These are phyloP conservation scores for Coniophora puteana DNA, from an alignment of 1,284 basidiomycete genomes.

Conservation along the genomic window DNA sequence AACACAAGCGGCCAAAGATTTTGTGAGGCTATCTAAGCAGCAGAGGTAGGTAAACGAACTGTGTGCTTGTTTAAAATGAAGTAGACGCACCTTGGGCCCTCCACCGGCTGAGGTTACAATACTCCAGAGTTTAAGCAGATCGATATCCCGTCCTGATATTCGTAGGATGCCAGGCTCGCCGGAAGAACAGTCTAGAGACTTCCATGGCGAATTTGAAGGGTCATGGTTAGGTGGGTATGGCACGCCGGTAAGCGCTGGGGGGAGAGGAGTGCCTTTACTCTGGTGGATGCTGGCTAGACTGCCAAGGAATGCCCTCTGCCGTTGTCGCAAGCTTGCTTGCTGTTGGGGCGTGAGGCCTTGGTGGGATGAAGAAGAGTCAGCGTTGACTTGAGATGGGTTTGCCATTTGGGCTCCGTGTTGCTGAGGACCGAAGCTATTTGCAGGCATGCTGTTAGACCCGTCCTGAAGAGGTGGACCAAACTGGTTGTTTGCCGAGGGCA, in stretches of 20 bases:
- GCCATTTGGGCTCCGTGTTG: no score
- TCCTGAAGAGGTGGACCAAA: conserved; percentile 17
- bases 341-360: conserved; percentile 43
- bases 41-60: not conserved
- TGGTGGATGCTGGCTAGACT: conserved; percentile 56
- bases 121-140: conserved; percentile 69
- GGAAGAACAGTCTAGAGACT: conserved; percentile 52
- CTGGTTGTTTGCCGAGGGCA: conserved; percentile 31
- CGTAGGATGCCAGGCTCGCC: conserved; percentile 57
- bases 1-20: conserved; percentile 50
- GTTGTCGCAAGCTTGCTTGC: conserved; percentile 38
- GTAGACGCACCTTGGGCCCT: conserved; percentile 45
- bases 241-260: conserved; percentile 60
- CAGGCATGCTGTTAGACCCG: conserved; percentile 4
- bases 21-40: conserved; percentile 30
- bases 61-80: conserved; percentile 5
- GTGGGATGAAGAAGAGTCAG: conserved; percentile 31
- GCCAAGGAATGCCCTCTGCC: conserved; percentile 54
- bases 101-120: conserved; percentile 57
- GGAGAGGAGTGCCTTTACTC: conserved; percentile 54
- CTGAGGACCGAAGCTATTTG: conserved; percentile 25
- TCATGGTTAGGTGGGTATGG: conserved; percentile 54
- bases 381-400: conserved; percentile 25
- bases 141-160: conserved; percentile 75
- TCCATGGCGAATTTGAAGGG: conserved; percentile 56